These are phyloP conservation scores for Hyphopichia fennica DNA, from an alignment of 1,139 yeast species.

Conservation along the genomic window DNA sequence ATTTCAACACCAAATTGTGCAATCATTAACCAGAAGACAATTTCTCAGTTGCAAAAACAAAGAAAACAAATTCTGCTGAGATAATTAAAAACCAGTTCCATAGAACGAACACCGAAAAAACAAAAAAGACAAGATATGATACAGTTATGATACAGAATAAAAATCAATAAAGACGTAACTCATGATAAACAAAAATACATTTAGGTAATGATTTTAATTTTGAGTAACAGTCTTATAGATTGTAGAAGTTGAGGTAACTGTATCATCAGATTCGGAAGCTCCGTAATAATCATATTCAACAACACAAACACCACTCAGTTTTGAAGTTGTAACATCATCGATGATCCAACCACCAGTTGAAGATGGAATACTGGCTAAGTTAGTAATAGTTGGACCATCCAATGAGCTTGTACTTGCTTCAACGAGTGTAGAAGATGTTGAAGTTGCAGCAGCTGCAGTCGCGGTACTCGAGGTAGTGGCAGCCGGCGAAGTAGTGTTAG, in stretches of 20 bases:
- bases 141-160: neutral
- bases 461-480: conserved; percentile 4
- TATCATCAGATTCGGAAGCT: conserved; percentile 29
- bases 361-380: conserved; percentile 28
- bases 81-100: too few relatives aligned
- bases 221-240: conserved; percentile 38
- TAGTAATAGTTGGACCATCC: conserved; percentile 35
- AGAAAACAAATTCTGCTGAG: too few relatives aligned
- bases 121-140: neutral
- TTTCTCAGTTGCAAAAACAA: too few relatives aligned
- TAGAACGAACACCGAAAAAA: neutral
- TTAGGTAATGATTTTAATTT: conserved; percentile 3
- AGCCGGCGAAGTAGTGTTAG: conserved; percentile 1
- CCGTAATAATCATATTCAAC: conserved; percentile 47
- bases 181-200: neutral
- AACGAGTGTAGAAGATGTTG: conserved; percentile 6
- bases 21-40: too few relatives aligned
- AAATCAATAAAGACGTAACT: neutral
- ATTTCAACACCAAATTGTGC: too few relatives aligned
- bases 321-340: conserved; percentile 34
- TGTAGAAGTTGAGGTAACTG: conserved; percentile 40
- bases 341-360: conserved; percentile 42
- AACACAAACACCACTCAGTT: conserved; percentile 36
- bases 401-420: conserved; percentile 6
- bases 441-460: conserved; percentile 6